These are phyloP conservation scores for Drechslera avenae DNA, from an alignment of 2,329 filamentous ascomycete species.

Conservation along the genomic window DNA sequence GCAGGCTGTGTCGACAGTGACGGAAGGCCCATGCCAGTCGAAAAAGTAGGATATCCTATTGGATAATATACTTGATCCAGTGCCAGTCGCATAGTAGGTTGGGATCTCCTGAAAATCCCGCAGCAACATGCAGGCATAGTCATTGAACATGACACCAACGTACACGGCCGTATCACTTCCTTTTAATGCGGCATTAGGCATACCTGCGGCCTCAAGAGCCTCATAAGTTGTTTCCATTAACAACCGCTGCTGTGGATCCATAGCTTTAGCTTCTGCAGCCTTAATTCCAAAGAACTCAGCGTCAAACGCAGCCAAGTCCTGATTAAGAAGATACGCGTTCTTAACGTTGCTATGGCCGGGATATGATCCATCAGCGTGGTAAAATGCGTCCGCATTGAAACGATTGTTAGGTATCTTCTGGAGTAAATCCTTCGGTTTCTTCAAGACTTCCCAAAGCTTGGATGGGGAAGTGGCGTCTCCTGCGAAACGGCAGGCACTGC, in stretches of 20 bases:
- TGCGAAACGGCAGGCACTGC: slow-evolving; percentile 46
- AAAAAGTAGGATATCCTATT: slow-evolving; percentile 49
- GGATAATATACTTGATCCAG: slow-evolving; percentile 29
- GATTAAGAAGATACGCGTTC: slow-evolving; percentile 20
- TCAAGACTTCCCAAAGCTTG: slow-evolving; percentile 44
- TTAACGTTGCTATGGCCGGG: slow-evolving; percentile 40
- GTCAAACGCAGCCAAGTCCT: slow-evolving; percentile 36
- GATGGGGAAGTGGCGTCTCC: slow-evolving; percentile 36
- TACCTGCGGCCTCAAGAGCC: slow-evolving; percentile 52
- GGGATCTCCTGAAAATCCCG: slow-evolving; percentile 22
- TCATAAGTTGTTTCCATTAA: slow-evolving; percentile 45
- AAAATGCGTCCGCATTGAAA: slow-evolving; percentile 33
- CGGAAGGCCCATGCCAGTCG: slow-evolving; percentile 43
- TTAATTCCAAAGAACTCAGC: slow-evolving; percentile 40
- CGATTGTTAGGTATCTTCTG: slow-evolving; percentile 34
- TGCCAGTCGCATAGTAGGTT: slow-evolving; percentile 32
- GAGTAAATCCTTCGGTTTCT: slow-evolving; percentile 32
- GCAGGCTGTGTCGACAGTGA: slow-evolving; percentile 50
- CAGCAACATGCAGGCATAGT: slow-evolving; percentile 32
- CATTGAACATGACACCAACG: slow-evolving; percentile 27
- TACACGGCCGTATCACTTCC: slow-evolving; percentile 38
- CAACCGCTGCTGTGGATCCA: slow-evolving; percentile 43
- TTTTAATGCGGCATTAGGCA: no score
- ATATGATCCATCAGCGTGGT: slow-evolving; percentile 34
- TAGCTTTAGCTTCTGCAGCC: slow-evolving; percentile 28